Evolutionary conservation across 78 protist genomes (phyloP), one percentile per base, ranked within the genome.

Genomic region (Monosiga brevicollis): DNA sequence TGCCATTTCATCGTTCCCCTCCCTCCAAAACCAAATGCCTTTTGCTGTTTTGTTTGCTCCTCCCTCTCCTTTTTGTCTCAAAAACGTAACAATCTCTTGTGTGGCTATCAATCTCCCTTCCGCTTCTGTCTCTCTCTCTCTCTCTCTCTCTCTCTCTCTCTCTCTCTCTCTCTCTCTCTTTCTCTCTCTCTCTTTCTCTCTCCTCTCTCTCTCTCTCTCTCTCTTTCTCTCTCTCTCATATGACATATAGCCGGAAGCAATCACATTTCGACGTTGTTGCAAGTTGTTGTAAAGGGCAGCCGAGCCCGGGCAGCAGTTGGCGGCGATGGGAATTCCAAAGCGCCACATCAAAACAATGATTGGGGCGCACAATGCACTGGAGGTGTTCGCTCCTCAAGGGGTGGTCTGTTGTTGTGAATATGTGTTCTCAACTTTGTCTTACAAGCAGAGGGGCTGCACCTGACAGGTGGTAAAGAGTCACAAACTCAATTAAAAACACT

Each of bases 171-270:
- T 49, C 62, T 49, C 62, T 49, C 62, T 71, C 74, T 71, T n/a
- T 71, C 74, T 71, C 74, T 71, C 74, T 71, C 74, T 71, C 74
- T 71, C 74, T 71, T n/a, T n/a, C n/a, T n/a, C n/a, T n/a, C n/a
- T n/a, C n/a, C 74, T 71, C 74, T 71, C 74, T 71, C 74, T 71
- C 74, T 71, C n/a, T 71, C 74, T 71, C 74, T 71, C 74, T 71
- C 74, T 71, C 74, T 29, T 11, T 29, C 74, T 71, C 22, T 22
- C 71, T 55, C 34, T 22, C 71, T 55, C 22, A 11, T 22, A 23
- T 22, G 34, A 55, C 71, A 55, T 55, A 11, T 22, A 2, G 11
- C 74, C 20, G 20, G 37, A 24, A 71, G 20, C 74, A 24, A 71
- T 71, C 74, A 15, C 15, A 49, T 49, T n/a, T 29, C 29, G 37